Percentiles rank a stretch among this genome's conserved stretches.
phyloP scores from a whole-genome alignment of 2,329 filamentous ascomycete genomes.

The Alternaria arbusti region DNA sequence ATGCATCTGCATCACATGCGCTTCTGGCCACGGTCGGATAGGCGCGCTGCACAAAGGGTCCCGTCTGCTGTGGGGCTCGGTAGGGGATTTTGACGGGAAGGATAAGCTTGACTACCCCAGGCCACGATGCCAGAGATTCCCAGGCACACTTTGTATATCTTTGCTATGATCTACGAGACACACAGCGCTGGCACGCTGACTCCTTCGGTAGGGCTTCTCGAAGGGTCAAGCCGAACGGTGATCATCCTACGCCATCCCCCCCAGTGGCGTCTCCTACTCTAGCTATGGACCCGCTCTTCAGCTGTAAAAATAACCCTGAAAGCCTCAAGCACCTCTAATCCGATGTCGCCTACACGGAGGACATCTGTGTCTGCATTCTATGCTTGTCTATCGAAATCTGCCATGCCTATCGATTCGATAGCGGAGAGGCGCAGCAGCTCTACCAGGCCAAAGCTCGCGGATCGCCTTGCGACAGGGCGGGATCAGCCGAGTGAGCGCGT shows the following conservation, averaged over 20 bases:
- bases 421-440: constrained; percentile 2
- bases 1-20: constrained; percentile 43
- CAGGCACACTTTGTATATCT: background rate
- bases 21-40: constrained; percentile 26
- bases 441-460: background rate
- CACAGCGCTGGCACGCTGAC: background rate
- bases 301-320: constrained; percentile 17
- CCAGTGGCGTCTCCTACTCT: constrained; percentile 3
- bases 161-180: background rate
- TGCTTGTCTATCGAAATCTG: background rate
- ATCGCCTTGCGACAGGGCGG: background rate
- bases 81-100: constrained; percentile 2
- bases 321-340: constrained; percentile 18
- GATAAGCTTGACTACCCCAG: background rate
- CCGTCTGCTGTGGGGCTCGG: constrained; percentile 14
- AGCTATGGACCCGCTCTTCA: constrained; percentile 1
- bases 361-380: background rate
- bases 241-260: constrained; percentile 12
- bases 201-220: constrained; percentile 21
- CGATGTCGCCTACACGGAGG: constrained; percentile 16
- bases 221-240: constrained; percentile 23
- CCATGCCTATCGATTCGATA: constrained; percentile 7
- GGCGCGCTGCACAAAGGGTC: constrained; percentile 8
- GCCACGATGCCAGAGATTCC: background rate
- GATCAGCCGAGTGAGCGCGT: background rate